A percentile compares a stretch with the other conserved stretches of the same genome.
Evolutionary conservation across 495 filamentous ascomycete species (phyloP).

Genomic region (Geopyxis carbonaria): DNA sequence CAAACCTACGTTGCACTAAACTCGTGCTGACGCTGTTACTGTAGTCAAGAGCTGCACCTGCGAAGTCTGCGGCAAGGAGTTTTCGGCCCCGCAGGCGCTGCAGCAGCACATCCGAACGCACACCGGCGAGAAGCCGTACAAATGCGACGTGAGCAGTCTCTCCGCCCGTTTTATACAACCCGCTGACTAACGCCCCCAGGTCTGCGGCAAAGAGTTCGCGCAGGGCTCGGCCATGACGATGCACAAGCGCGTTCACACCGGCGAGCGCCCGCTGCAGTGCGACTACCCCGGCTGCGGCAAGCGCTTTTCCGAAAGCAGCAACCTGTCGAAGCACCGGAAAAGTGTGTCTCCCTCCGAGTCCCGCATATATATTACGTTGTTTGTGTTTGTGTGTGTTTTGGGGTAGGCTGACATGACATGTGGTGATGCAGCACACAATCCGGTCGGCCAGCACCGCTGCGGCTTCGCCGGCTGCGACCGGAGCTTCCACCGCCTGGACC

Average conservation of each 20-base stretch:
- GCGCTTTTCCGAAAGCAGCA: slow-evolving; percentile 36
- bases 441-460: slow-evolving; percentile 32
- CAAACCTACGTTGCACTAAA: not conserved
- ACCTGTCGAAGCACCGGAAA: slow-evolving; percentile 40
- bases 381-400: not conserved
- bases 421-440: slow-evolving; percentile 33
- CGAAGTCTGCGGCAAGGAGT: slow-evolving; percentile 35
- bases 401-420: slow-evolving; percentile 35
- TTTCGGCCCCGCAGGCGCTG: slow-evolving; percentile 43
- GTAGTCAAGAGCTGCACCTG: slow-evolving; percentile 45
- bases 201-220: slow-evolving; percentile 24
- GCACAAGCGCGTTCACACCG: slow-evolving; percentile 25
- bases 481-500: slow-evolving; percentile 35
- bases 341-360: slow-evolving; percentile 21
- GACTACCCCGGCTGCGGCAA: slow-evolving; percentile 34
- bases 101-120: slow-evolving; percentile 45
- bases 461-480: slow-evolving; percentile 32
- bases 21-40: too few species aligned
- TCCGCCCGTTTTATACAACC: not conserved
- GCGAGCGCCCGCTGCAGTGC: slow-evolving; percentile 32
- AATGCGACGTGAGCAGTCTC: slow-evolving; percentile 21
- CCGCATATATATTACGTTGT: not conserved
- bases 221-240: slow-evolving; percentile 26
- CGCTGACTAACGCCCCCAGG: slow-evolving; percentile 6
- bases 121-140: slow-evolving; percentile 40